phyloP scores from a whole-genome alignment of 2,329 filamentous ascomycete species.

The Colletotrichum echinochloae region DNA sequence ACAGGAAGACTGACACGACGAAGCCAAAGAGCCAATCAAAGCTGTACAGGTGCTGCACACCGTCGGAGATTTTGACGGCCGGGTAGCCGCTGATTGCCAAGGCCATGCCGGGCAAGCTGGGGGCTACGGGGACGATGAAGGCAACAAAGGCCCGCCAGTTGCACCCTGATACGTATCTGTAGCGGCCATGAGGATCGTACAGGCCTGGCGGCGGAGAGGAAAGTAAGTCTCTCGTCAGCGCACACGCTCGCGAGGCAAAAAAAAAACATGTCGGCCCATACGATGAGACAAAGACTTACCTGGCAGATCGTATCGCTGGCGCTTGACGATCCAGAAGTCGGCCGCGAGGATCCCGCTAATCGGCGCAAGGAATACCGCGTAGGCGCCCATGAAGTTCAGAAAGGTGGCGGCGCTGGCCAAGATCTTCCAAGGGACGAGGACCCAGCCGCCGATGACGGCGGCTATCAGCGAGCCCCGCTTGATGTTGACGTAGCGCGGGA shows the following conservation, averaged over 20 bases:
- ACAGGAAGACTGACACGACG: slow-evolving; percentile 29
- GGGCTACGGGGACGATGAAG: slow-evolving; percentile 67
- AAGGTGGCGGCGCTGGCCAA: slow-evolving; percentile 68
- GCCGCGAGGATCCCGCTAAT: slow-evolving; percentile 70
- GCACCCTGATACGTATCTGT: slow-evolving; percentile 56
- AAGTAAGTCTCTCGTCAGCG: too few relatives aligned
- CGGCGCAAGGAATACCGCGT: slow-evolving; percentile 71
- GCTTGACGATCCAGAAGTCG: slow-evolving; percentile 70
- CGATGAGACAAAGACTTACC: slow-evolving; percentile 33
- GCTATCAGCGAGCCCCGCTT: slow-evolving; percentile 66
- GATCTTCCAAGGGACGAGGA: slow-evolving; percentile 75
- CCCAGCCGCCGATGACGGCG: slow-evolving; percentile 66
- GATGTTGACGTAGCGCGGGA: slow-evolving; percentile 67
- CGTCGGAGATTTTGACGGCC: slow-evolving; percentile 29
- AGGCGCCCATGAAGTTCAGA: slow-evolving; percentile 73
- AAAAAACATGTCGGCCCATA: background rate
- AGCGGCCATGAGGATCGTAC: slow-evolving; percentile 56
- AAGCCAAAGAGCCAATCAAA: slow-evolving; percentile 42
- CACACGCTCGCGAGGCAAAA: background rate
- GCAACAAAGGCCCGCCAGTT: slow-evolving; percentile 72
- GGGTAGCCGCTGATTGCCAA: slow-evolving; percentile 52
- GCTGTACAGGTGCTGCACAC: slow-evolving; percentile 37
- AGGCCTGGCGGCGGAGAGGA: slow-evolving; percentile 36
- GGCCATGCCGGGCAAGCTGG: slow-evolving; percentile 67
- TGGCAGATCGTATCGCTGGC: slow-evolving; percentile 61